These are phyloP conservation scores for Aegilops speltoides DNA, from an alignment of 176 grass and related monocot species.

Conservation along the genomic window DNA sequence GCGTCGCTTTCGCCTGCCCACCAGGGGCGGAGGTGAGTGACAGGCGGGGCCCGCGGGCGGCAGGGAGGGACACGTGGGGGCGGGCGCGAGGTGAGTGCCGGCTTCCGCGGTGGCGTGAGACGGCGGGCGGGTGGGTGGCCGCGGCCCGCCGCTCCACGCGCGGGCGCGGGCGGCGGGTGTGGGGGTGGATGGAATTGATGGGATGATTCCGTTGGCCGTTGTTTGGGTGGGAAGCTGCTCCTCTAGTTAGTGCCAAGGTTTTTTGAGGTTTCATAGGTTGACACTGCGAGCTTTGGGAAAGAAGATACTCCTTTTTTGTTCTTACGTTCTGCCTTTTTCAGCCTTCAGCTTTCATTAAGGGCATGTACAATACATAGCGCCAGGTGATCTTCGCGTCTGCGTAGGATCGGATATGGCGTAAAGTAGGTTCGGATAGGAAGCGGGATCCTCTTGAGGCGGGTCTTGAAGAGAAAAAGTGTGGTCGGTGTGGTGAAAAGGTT, in stretches of 20 bases:
- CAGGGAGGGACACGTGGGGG: constrained; percentile 51
- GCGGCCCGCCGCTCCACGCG: constrained; percentile 39
- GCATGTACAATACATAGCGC: no score
- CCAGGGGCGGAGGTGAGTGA: constrained; percentile 45
- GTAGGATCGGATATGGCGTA: no score
- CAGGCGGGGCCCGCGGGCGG: constrained; percentile 45
- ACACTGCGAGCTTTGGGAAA: not conserved
- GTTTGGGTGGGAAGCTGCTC: not conserved
- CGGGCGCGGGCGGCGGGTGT: not conserved
- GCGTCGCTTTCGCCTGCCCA: constrained; percentile 71
- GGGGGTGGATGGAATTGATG: not conserved
- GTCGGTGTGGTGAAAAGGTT: no score
- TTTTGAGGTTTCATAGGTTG: constrained; percentile 44
- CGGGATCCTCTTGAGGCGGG: no score
- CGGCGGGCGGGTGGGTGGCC: constrained; percentile 32
- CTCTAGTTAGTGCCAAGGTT: not conserved
- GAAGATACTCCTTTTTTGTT: not conserved
- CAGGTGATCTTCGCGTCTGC: no score
- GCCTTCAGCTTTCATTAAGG: not conserved
- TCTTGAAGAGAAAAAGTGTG: no score
- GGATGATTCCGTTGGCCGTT: constrained; percentile 27
- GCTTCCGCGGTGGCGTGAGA: constrained; percentile 40
- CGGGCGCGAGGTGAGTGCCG: constrained; percentile 33
- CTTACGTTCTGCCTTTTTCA: not conserved
- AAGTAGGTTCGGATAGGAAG: no score